Percentiles rank a stretch among this genome's conserved stretches.
These are phyloP conservation scores for Dendrobium huoshanense DNA, from an alignment of 106 monocot genomes.

Conservation along the genomic window DNA sequence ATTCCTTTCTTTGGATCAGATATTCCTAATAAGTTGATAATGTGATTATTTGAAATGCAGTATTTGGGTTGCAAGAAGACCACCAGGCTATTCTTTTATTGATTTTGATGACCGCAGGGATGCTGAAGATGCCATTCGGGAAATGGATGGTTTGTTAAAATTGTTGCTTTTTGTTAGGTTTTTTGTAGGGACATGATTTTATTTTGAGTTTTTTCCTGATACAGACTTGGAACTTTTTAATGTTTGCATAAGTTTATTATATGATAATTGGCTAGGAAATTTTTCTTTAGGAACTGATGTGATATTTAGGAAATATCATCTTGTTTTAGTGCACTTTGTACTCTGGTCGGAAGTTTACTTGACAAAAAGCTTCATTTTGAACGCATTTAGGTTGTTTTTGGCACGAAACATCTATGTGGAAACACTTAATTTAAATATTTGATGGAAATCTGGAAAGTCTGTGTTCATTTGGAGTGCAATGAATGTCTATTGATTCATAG, in stretches of 20 bases:
- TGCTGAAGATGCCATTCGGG: conserved; percentile 47
- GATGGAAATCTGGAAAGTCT: background rate
- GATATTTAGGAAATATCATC: background rate
- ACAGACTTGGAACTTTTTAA: background rate
- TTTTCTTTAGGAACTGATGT: background rate
- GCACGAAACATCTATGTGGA: background rate
- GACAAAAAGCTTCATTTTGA: background rate
- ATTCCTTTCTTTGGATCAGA: background rate
- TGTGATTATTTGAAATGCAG: conserved; percentile 19
- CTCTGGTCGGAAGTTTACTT: background rate
- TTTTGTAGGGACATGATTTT: background rate
- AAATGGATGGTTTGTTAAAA: conserved; percentile 32
- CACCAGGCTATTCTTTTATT: conserved; percentile 47
- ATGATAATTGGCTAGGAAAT: background rate
- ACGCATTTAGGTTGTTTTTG: background rate
- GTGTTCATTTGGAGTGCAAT: too few species aligned
- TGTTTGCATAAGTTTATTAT: background rate
- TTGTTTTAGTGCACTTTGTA: background rate
- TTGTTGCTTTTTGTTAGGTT: background rate
- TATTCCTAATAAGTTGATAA: background rate
- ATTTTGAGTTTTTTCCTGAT: background rate
- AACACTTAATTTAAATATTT: background rate
- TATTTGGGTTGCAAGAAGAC: conserved; percentile 54
- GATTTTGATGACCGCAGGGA: conserved; percentile 50
- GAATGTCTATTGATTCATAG: too few species aligned